Evolutionary conservation across 139 green algal genomes (phyloP).

Genomic region (Volvox africanus): DNA sequence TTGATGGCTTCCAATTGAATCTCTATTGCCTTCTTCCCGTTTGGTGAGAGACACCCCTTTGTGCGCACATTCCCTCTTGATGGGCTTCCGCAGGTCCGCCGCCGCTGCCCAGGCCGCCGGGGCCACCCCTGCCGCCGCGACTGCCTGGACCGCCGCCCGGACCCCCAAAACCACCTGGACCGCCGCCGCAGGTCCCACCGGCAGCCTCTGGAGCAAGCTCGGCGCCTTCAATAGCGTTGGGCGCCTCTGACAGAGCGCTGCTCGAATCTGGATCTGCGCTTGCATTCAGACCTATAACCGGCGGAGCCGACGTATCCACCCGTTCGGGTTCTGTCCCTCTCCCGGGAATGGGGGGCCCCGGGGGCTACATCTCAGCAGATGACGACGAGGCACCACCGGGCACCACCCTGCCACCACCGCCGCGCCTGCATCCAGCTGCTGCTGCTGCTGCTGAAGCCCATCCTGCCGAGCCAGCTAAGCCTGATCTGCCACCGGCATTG

Average conservation of each 20-base stretch:
- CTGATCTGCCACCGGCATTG: slow-evolving; percentile 73
- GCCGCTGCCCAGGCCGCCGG: not conserved
- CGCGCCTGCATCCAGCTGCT: slow-evolving; percentile 12
- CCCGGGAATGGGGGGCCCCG: not conserved
- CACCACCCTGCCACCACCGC: slow-evolving; percentile 35
- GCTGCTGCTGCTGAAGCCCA: not conserved
- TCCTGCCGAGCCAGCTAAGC: slow-evolving; percentile 12
- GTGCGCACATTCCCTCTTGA: too few species aligned
- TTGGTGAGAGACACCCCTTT: too few species aligned
- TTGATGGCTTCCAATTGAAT: too few species aligned
- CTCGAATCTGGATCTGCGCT: too few species aligned
- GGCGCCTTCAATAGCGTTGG: not conserved
- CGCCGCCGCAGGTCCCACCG: not conserved
- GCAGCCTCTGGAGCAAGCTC: not conserved
- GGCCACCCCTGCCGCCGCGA: slow-evolving; percentile 7
- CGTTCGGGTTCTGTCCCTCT: not conserved
- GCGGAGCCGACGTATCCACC: not conserved
- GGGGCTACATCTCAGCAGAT: not conserved
- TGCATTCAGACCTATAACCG: not conserved
- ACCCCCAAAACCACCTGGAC: slow-evolving; percentile 45
- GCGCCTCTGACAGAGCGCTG: too few species aligned
- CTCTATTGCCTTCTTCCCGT: too few species aligned
- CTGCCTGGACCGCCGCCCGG: slow-evolving; percentile 19
- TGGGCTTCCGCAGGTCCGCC: not conserved
- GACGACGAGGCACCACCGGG: slow-evolving; percentile 39